phyloP scores from a whole-genome alignment of 1,139 yeast genomes.

The Zhuliangozyma blackwelliae region DNA sequence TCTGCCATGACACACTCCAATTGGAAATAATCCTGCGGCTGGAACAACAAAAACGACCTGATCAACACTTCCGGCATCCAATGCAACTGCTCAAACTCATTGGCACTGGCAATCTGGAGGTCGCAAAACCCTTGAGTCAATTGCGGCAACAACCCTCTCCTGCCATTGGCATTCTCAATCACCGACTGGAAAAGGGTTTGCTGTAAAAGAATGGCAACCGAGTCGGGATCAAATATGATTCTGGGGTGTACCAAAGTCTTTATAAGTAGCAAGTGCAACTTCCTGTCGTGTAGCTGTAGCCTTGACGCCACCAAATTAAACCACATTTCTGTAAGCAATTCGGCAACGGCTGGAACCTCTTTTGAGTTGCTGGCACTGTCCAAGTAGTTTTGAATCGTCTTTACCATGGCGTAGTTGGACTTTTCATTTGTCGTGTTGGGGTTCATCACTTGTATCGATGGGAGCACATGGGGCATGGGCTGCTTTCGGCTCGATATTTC shows the following conservation, averaged over 20 bases:
- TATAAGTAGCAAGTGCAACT: conserved; percentile 56
- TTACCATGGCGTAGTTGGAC: conserved; percentile 23
- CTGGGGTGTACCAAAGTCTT: conserved; percentile 31
- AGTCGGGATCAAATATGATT: conserved; percentile 20
- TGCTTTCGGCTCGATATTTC: conserved; percentile 7
- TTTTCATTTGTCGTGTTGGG: conserved; percentile 22
- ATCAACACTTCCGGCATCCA: conserved; percentile 60
- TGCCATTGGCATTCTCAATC: conserved; percentile 50
- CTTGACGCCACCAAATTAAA: conserved; percentile 54
- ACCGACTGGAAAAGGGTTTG: conserved; percentile 39
- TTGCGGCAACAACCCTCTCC: conserved; percentile 67
- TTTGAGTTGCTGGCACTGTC: conserved; percentile 2
- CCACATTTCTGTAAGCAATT: conserved; percentile 50
- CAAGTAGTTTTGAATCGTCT: conserved; percentile 11
- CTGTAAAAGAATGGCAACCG: conserved; percentile 19
- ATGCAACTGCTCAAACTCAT: conserved; percentile 30
- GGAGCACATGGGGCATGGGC: conserved; percentile 5
- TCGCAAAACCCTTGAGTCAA: conserved; percentile 42
- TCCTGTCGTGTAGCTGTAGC: conserved; percentile 60
- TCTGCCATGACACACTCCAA: conserved; percentile 56
- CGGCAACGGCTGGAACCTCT: conserved; percentile 16
- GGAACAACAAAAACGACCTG: conserved; percentile 44
- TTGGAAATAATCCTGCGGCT: conserved; percentile 54
- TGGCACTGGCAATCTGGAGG: conserved; percentile 30
- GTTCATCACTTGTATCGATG: conserved; percentile 12